These are phyloP conservation scores for Coniochaeta ligniaria DNA, from an alignment of 2,329 filamentous ascomycete species.

Conservation along the genomic window DNA sequence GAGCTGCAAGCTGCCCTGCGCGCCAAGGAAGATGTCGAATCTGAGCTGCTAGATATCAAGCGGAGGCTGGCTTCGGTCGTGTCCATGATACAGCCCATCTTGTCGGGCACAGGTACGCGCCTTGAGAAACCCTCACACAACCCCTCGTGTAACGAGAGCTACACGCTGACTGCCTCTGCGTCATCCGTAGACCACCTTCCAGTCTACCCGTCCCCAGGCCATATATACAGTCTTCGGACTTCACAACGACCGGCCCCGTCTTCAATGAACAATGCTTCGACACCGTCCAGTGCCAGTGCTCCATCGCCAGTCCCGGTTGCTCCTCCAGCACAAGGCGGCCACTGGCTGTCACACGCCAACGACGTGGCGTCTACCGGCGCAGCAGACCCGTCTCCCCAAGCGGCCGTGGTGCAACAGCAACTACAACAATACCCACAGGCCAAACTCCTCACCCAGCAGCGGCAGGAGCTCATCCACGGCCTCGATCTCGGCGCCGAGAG, in stretches of 20 bases:
- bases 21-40: constrained; percentile 70
- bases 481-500: constrained; percentile 58
- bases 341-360: constrained; percentile 3
- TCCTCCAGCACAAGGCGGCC: constrained; percentile 13
- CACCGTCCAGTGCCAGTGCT: constrained; percentile 24
- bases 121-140: not conserved
- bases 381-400: constrained; percentile 5
- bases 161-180: not conserved
- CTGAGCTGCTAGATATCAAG: constrained; percentile 74
- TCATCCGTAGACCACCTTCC: constrained; percentile 10
- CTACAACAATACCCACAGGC: constrained; percentile 14
- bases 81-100: constrained; percentile 53
- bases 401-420: constrained; percentile 17
- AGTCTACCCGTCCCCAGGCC: constrained; percentile 24
- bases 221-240: constrained; percentile 15
- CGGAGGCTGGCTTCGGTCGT: constrained; percentile 59
- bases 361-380: constrained; percentile 15
- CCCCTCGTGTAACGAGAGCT: not conserved
- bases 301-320: constrained; percentile 25
- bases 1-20: constrained; percentile 71
- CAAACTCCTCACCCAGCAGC: constrained; percentile 36
- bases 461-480: constrained; percentile 42
- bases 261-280: constrained; percentile 26
- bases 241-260: constrained; percentile 13
- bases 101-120: constrained; percentile 24